Conservation (phyloP, 108 stramenopile species). For the Cyclotella choctawhatcheeana region DNA sequence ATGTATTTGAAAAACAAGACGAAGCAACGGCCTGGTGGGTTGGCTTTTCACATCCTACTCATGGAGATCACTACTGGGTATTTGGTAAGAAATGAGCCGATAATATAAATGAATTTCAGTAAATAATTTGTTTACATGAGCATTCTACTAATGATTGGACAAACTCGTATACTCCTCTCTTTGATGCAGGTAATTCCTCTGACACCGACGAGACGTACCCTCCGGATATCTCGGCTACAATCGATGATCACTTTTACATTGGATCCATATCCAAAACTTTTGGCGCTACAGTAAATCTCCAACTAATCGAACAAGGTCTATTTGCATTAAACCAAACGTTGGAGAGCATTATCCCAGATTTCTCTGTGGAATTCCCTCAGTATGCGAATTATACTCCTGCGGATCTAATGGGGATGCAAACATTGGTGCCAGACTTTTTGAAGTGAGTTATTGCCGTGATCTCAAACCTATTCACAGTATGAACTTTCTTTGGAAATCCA, state of each 20-base stretch:
- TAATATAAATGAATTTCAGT: too few species aligned
- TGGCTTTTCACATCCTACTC: background rate
- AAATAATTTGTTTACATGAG: too few species aligned
- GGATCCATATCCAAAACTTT: constrained; percentile 1
- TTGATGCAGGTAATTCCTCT: too few species aligned
- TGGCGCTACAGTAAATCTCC: background rate
- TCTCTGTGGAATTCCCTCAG: background rate
- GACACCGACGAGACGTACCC: background rate
- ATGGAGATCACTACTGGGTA: background rate
- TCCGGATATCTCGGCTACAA: background rate
- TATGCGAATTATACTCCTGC: constrained; percentile 3
- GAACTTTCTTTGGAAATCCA: too few species aligned
- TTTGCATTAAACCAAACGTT: background rate
- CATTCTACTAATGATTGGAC: too few species aligned
- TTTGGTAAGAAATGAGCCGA: too few species aligned
- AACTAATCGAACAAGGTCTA: background rate
- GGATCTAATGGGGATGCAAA: constrained; percentile 13
- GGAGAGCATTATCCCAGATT: background rate
- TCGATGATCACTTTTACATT: constrained; percentile 14
- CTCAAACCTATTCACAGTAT: too few species aligned
- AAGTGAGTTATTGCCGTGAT: background rate
- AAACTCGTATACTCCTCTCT: too few species aligned
- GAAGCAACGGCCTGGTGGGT: constrained; percentile 11
- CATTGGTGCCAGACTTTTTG: background rate
- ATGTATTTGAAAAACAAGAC: background rate